Conservation (phyloP, 2,329 filamentous ascomycete genomes). For the Coniochaeta sp. region DNA sequence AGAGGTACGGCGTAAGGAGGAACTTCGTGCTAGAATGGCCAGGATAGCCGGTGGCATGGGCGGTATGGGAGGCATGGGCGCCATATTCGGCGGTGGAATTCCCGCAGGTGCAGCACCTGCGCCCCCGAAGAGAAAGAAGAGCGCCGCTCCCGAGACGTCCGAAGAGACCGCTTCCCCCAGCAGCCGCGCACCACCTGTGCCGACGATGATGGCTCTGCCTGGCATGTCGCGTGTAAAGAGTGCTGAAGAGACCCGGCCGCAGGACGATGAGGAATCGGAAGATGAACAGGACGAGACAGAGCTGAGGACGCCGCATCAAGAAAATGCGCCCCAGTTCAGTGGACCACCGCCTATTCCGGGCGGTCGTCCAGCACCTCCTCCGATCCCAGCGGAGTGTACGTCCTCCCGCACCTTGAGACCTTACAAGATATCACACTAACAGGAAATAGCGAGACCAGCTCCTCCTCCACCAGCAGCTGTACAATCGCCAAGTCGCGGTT, state of each 20-base stretch:
- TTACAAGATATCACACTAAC: constrained; percentile 17
- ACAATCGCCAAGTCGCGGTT: constrained; percentile 66
- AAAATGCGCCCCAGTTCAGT: constrained; percentile 23
- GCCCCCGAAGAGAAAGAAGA: constrained; percentile 51
- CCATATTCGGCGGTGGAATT: constrained; percentile 36
- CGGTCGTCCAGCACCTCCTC: constrained; percentile 47
- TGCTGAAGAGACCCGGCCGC: constrained; percentile 30
- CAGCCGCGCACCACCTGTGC: constrained; percentile 45
- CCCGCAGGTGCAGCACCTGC: constrained; percentile 45
- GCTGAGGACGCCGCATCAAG: constrained; percentile 20
- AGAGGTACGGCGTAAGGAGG: constrained; percentile 76
- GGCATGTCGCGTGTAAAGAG: constrained; percentile 59
- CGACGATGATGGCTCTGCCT: constrained; percentile 58
- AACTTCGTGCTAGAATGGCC: constrained; percentile 90
- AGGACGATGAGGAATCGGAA: constrained; percentile 38
- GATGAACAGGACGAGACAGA: constrained; percentile 25
- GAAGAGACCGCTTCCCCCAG: constrained; percentile 36
- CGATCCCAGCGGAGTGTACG: constrained; percentile 56
- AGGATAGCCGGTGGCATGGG: constrained; percentile 98
- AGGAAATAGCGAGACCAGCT: constrained; percentile 51
- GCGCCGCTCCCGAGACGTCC: constrained; percentile 30
- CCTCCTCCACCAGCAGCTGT: constrained; percentile 40
- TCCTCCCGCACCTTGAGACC: constrained; percentile 10
- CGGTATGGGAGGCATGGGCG: constrained; percentile 50
- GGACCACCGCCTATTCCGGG: constrained; percentile 39